These are phyloP conservation scores for Boletales sp. DNA, from an alignment of 768 basidiomycete genomes.

Conservation along the genomic window DNA sequence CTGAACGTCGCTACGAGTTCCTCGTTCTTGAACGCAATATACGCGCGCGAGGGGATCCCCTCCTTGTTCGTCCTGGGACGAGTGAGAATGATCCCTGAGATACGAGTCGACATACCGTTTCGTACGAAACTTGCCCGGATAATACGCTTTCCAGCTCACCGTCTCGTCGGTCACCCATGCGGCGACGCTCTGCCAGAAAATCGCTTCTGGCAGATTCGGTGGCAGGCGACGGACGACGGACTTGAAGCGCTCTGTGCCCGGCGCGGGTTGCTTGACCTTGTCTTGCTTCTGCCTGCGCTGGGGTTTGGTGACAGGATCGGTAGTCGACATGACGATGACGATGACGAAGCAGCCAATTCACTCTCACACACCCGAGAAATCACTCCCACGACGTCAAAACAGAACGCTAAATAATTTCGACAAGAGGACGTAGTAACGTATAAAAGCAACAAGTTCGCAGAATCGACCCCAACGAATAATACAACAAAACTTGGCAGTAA, in stretches of 20 bases:
- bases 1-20: constrained; percentile 73
- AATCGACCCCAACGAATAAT: constrained; percentile 8
- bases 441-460: no score
- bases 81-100: not conserved
- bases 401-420: no score
- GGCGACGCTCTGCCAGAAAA: constrained; percentile 92
- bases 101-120: constrained; percentile 46
- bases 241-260: constrained; percentile 80
- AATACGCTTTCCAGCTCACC: constrained; percentile 61
- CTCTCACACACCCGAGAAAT: no score
- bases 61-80: constrained; percentile 72
- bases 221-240: constrained; percentile 85
- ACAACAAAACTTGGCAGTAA: constrained; percentile 15
- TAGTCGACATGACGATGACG: no score
- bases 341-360: no score
- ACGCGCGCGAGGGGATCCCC: constrained; percentile 83
- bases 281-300: constrained; percentile 32
- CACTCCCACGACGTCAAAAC: no score
- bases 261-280: constrained; percentile 26
- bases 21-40: constrained; percentile 82
- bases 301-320: no score
- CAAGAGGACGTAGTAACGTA: no score
- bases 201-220: constrained; percentile 84
- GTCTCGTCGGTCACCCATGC: constrained; percentile 80
- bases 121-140: constrained; percentile 62